Evolutionary conservation across 768 basidiomycete species (phyloP).

Genomic region (Termitomyces sp.): DNA sequence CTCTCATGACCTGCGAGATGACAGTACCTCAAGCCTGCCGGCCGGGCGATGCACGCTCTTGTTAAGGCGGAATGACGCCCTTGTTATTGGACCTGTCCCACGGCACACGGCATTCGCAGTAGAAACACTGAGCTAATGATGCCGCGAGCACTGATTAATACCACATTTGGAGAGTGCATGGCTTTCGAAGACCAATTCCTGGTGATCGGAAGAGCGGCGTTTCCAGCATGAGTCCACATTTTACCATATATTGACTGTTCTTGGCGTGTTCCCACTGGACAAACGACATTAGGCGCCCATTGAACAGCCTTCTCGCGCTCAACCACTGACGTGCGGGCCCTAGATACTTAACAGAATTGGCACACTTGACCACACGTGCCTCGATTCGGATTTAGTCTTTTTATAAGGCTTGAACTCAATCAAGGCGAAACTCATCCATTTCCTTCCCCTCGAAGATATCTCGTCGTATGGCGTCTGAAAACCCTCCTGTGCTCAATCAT

Average conservation of each 20-base stretch:
- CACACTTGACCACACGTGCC: background rate
- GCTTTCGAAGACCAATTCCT: background rate
- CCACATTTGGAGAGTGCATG: background rate
- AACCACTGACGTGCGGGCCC: too few relatives aligned
- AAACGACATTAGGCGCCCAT: background rate
- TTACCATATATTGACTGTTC: background rate
- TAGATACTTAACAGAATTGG: too few relatives aligned
- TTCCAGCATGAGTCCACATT: background rate
- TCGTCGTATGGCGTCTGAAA: background rate
- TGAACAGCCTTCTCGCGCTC: background rate
- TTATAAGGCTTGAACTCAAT: constrained; percentile 1
- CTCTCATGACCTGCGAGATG: background rate
- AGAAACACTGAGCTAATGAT: background rate
- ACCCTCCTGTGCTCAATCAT: background rate
- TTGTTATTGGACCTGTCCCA: background rate
- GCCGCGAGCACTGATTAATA: background rate
- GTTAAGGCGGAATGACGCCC: background rate
- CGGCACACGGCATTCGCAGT: background rate
- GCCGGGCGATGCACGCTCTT: background rate
- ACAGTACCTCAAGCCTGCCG: background rate
- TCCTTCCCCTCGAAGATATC: background rate
- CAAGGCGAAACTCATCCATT: background rate
- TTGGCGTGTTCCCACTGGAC: background rate
- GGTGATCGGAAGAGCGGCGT: background rate
- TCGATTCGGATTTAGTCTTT: too few relatives aligned